These are phyloP conservation scores for Aurantiochytrium sp. DNA, from an alignment of 108 stramenopile genomes.

Conservation along the genomic window DNA sequence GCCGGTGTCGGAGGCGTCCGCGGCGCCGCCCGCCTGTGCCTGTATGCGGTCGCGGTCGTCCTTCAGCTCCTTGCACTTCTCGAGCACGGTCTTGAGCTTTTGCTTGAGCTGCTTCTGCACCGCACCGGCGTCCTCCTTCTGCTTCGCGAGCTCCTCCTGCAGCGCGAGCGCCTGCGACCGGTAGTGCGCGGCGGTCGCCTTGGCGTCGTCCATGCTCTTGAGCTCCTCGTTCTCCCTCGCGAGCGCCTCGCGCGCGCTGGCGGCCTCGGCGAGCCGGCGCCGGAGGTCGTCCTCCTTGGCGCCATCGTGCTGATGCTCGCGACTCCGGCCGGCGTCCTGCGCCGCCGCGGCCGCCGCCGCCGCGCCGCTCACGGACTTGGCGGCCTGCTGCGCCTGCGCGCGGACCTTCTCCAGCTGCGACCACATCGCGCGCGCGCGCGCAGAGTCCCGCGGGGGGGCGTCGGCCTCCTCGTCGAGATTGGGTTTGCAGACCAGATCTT, in stretches of 20 bases:
- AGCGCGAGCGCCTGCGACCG: background rate
- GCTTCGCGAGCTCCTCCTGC: background rate
- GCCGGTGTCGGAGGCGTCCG: background rate
- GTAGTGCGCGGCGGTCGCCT: background rate
- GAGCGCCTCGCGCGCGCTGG: background rate
- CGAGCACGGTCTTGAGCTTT: conserved; percentile 30
- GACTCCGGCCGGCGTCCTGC: background rate
- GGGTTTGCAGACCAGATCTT: too few relatives aligned
- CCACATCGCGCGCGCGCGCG: background rate
- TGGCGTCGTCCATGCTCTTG: background rate
- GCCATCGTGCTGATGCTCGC: too few relatives aligned
- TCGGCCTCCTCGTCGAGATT: too few relatives aligned
- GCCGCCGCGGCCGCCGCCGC: background rate
- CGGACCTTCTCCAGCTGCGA: background rate
- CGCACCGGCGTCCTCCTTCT: background rate
- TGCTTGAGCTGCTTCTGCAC: conserved; percentile 1
- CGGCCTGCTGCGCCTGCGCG: background rate
- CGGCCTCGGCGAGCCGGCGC: background rate
- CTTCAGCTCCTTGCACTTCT: conserved; percentile 10
- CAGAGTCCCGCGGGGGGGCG: too few relatives aligned
- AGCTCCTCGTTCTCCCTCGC: background rate
- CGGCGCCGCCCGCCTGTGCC: too few relatives aligned
- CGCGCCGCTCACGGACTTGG: background rate
- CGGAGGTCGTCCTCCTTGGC: background rate
- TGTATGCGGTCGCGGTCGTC: background rate